phyloP scores from a whole-genome alignment of 305 asterid genomes.

The Salvia sclarea region DNA sequence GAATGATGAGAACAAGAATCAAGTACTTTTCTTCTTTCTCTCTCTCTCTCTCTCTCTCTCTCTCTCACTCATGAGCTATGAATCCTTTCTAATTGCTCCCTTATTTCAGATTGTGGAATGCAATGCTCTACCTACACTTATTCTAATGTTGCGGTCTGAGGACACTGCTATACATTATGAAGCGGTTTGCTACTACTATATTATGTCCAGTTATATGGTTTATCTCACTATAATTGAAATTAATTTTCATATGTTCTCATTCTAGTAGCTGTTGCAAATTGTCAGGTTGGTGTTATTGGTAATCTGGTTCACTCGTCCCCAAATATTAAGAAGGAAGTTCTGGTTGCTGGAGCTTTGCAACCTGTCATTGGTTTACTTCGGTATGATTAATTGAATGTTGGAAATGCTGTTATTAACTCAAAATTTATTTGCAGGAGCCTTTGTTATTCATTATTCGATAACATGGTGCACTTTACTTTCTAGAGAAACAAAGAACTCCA shows the following conservation, averaged over 20 bases:
- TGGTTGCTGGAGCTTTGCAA: constrained; percentile 95
- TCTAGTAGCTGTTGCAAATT: constrained; percentile 27
- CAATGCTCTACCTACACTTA: constrained; percentile 94
- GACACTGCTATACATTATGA: constrained; percentile 96
- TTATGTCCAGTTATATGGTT: constrained; percentile 13
- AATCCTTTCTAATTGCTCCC: constrained; percentile 20
- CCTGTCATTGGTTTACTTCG: constrained; percentile 98
- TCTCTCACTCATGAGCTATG: constrained; percentile 7
- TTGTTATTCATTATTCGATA: neutral
- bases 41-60: neutral
- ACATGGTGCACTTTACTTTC: neutral
- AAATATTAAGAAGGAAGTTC: constrained; percentile 94
- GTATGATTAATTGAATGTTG: constrained; percentile 39
- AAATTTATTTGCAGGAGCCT: neutral
- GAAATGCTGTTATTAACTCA: neutral
- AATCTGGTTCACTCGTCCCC: constrained; percentile 98
- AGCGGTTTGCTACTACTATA: constrained; percentile 63
- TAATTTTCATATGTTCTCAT: constrained; percentile 6
- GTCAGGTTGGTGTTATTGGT: constrained; percentile 88
- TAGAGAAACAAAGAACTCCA: neutral
- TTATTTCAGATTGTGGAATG: constrained; percentile 87
- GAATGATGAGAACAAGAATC: constrained; percentile 94
- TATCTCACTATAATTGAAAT: constrained; percentile 8
- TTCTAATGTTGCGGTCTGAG: constrained; percentile 92
- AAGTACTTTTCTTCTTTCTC: constrained; percentile 40